Base-by-base conservation (phyloP, 2,329 filamentous ascomycete species). In the Penicillium fuscoglaucum region DNA sequence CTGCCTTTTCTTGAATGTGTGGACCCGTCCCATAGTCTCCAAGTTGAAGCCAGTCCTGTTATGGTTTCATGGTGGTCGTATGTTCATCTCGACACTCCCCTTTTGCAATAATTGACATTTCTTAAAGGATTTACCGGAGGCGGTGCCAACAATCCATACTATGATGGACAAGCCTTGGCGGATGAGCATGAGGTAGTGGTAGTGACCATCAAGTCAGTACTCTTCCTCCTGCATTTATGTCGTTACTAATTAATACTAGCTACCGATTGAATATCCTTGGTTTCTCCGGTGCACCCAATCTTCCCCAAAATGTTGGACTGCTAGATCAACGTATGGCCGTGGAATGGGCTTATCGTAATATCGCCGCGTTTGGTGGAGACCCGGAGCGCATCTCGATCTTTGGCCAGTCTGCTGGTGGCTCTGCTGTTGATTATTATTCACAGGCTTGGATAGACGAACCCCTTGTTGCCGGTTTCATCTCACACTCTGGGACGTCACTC, bases 311-410 rank as follows among this genome's bases (percentile, higher is more conserved):
- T 58, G 63, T 82, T 2, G 83, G 81, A 1, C 68, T 85, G 6
- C 73, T 79, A 5, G 83, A 86, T 60, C 82, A 84, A 63, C 76
- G 83, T 1, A 64, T 78, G 13, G 81, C 80, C 0, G 67, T 84
- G 0, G 78, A 83, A 68, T 85, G 82, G 83, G 68, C 81, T 0
- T 72, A 73, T 4, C 73, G 77, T 41, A 83, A 84, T 64, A 80
- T 84, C 28, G 76, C 66, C 4, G 68, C 69, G 0, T 85, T 85
- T 61, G 82, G 82, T 21, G 83, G 83, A 17, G 79, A 83, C 56
- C 70, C 77, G 2, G 45, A 67, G 1, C 68, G 70, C n/a, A 81
- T 83, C 60, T 75, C 75, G 0, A 71, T 82, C 19, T 81, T 77
- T 66, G 80, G 80, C 2, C 76, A 81, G 63, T 79, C 76, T 4